phyloP scores from a whole-genome alignment of 1,139 yeast species.

The Chernovozyma sophiae-reginae region DNA sequence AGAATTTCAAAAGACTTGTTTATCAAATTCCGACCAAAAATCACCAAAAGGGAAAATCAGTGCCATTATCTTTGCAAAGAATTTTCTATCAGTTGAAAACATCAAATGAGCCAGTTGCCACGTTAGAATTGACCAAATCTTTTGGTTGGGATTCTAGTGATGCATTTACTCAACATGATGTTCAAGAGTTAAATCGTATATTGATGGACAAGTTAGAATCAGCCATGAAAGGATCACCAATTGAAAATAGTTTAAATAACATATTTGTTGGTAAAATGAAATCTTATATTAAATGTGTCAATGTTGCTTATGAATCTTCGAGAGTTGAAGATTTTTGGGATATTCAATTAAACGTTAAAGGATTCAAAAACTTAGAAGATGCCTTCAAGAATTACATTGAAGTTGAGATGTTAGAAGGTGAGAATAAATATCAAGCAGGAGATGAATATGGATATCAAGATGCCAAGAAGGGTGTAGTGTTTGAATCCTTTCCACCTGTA shows the following conservation, averaged over 20 bases:
- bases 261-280: constrained; percentile 97
- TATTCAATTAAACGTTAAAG: constrained; percentile 89
- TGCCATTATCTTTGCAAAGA: constrained; percentile 82
- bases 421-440: constrained; percentile 92
- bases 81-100: constrained; percentile 76
- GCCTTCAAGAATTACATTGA: constrained; percentile 86
- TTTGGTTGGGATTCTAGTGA: constrained; percentile 98
- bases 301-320: constrained; percentile 93
- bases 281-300: constrained; percentile 85
- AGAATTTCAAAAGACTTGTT: constrained; percentile 75
- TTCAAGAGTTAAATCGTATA: constrained; percentile 91
- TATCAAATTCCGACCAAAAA: constrained; percentile 81
- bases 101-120: constrained; percentile 73
- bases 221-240: constrained; percentile 85
- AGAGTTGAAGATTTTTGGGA: constrained; percentile 97
- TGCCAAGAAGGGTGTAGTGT: constrained; percentile 94
- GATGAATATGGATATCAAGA: constrained; percentile 85
- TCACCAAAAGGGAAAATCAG: constrained; percentile 48
- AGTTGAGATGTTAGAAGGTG: constrained; percentile 87
- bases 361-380: constrained; percentile 64
- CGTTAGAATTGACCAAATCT: constrained; percentile 80
- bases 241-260: constrained; percentile 74
- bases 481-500: constrained; percentile 87
- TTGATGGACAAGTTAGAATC: constrained; percentile 91
- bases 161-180: constrained; percentile 97